Conservation (phyloP, 2,329 filamentous ascomycete species). For the Botrytis fabae region DNA sequence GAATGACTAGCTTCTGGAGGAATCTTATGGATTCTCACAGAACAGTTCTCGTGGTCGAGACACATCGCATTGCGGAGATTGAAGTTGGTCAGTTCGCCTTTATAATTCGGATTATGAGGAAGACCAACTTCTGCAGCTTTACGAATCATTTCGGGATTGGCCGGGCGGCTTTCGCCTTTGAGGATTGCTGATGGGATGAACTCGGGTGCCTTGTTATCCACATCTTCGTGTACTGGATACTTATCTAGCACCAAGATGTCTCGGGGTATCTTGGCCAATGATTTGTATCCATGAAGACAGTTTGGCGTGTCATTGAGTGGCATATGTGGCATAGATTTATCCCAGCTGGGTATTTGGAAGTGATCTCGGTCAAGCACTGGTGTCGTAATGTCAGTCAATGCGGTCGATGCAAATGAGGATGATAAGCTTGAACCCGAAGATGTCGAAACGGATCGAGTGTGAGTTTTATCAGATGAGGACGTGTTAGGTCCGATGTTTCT, state of each 20-base stretch:
- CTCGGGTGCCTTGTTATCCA: neutral
- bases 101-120: slow-evolving; percentile 21
- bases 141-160: neutral
- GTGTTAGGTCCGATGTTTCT: no score
- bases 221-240: neutral
- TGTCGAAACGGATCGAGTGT: neutral
- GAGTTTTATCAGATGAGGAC: no score
- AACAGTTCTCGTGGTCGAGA: slow-evolving; percentile 21
- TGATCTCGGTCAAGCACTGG: neutral
- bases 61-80: slow-evolving; percentile 20
- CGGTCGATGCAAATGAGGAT: neutral
- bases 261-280: neutral
- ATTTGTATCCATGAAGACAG: neutral
- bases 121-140: slow-evolving; percentile 12
- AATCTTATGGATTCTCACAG: slow-evolving; percentile 20
- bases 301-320: neutral
- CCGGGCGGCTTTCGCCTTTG: neutral
- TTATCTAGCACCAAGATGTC: neutral
- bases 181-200: slow-evolving; percentile 21
- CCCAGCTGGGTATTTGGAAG: neutral
- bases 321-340: neutral
- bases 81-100: slow-evolving; percentile 20
- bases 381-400: neutral
- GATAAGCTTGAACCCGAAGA: neutral
- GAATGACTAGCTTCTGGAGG: neutral